Base-by-base conservation (phyloP, 495 filamentous ascomycete species). In the Xylaria venustula region DNA sequence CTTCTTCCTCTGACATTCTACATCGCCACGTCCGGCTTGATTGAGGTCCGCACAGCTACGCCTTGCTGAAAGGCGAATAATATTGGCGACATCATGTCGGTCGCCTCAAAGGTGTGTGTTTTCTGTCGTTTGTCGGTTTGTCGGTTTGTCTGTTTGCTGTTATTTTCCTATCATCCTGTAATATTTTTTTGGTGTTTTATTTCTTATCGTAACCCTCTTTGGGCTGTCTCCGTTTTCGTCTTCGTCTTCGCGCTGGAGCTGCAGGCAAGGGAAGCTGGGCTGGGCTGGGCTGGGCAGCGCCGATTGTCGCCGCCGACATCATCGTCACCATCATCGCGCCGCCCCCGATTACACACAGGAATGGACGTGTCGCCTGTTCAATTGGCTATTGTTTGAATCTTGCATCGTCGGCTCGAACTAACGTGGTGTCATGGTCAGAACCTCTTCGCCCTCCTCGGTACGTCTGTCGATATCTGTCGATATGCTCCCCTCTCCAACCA, bases 371-470 rank as follows among this genome's bases (percentile, higher is more conserved):
- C 3, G 14, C 37, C 7, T 40, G 6, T 40, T 60, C 23, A 59
- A 61, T 61, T 57, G 48, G 20, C 61, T 26, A 54, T 22, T 11
- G 7, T 54, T 3, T 40, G 7, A 3, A 40, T n/a, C n/a, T n/a
- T n/a, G n/a, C 14, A 12, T 19, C 12, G 28, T 7, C 64, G 5
- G 12, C 62, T 63, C 45, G 60, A 67, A 64, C 73, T 74, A 72
- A 73, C 66, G 64, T 68, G 60, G 47, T 41, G 14, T 65, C 52
- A 55, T 54, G 5, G 2, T 25, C 73, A 90, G 91, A 95, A 95
- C 82, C 82, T 86, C 62, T 95, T 86, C 83, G 90, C 90, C 83
- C 83, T 91, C 80, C 90, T 95, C 81, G 90, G 91, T 94, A 88
- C 72, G 37, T 40, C 15, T 8, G 6, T 40, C 30, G 30, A 40